Conservation (phyloP, 1,139 yeast genomes). For the Saccharomyces pastorianus region DNA sequence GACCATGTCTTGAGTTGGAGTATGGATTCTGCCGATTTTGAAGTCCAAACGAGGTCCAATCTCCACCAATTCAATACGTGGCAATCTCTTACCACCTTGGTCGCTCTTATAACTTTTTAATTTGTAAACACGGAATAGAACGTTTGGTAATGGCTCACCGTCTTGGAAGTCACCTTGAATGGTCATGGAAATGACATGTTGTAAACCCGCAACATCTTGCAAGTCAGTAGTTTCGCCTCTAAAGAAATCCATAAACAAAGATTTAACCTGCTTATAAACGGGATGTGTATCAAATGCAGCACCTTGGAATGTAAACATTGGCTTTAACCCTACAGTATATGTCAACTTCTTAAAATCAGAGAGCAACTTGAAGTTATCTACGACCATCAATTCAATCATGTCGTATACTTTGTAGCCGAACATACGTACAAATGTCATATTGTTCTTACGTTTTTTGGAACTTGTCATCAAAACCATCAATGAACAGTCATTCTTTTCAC, state of each 20-base stretch:
- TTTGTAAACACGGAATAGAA: slow-evolving; percentile 85
- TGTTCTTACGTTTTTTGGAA: slow-evolving; percentile 90
- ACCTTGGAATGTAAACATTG: slow-evolving; percentile 91
- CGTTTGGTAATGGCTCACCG: slow-evolving; percentile 67
- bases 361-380: slow-evolving; percentile 60
- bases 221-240: slow-evolving; percentile 77
- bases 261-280: slow-evolving; percentile 73
- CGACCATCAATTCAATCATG: slow-evolving; percentile 82
- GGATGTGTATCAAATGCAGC: slow-evolving; percentile 88
- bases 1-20: slow-evolving; percentile 83
- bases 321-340: slow-evolving; percentile 83
- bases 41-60: slow-evolving; percentile 95
- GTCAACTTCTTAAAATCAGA: slow-evolving; percentile 75
- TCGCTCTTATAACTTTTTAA: slow-evolving; percentile 74
- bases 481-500: slow-evolving; percentile 90
- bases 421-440: slow-evolving; percentile 78
- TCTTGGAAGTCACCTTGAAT: slow-evolving; percentile 68
- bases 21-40: slow-evolving; percentile 76
- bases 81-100: slow-evolving; percentile 58
- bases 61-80: slow-evolving; percentile 90
- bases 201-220: slow-evolving; percentile 92
- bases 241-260: slow-evolving; percentile 84
- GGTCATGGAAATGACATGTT: slow-evolving; percentile 78
- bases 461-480: slow-evolving; percentile 69
- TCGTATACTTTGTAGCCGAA: slow-evolving; percentile 86